Evolutionary conservation across 75 land plant genomes (phyloP), one percentile per base, ranked within the genome.

Genomic region (Pinus tabuliformis): DNA sequence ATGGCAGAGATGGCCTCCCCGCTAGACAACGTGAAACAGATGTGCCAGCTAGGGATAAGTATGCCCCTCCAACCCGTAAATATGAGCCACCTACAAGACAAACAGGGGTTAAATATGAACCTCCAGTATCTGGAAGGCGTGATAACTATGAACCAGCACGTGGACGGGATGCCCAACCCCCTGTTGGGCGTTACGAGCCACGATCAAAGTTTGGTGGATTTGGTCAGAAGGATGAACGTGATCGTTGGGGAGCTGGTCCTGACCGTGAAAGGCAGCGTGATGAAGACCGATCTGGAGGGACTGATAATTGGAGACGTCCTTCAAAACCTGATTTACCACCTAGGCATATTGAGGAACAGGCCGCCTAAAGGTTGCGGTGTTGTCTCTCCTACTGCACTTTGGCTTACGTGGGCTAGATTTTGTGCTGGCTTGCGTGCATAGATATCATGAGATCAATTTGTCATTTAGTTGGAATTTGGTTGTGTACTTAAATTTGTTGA

Each of bases 81-180:
- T 49, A 9, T 49, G 54, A 49, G 12, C 54, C 54, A 45, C 26
- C 78, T 76, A 42, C 33, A 15, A 26, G 74, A 61, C 26, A 18
- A 37, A 20, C 75, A 28, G 22, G 6, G 20, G 42, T 21, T 57
- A 56, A 71, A 18, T 75, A 63, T 58, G 76, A 75, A 26, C 75
- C 78, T 37, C 78, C 78, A 28, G 54, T 49, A 49, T 49, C 54
- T 49, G 74, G n/a, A 18, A 64, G 71, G 63, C 52, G 72, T 2
- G 54, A 49, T 49, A 49, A 49, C 54, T 49, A 49, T 49, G 77
- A 76, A 22, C 21, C 26, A 24, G 74, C 74, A 42, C 52, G 49
- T 68, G 72, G 49, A 39, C n/a, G 39, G 54, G 54, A 49, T 49
- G 54, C 54, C 54, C 54, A 49, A 49, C 54, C 54, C 11, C 54